Conservation (phyloP, 257 asterid genomes). For the Solanum lycopersicoides region DNA sequence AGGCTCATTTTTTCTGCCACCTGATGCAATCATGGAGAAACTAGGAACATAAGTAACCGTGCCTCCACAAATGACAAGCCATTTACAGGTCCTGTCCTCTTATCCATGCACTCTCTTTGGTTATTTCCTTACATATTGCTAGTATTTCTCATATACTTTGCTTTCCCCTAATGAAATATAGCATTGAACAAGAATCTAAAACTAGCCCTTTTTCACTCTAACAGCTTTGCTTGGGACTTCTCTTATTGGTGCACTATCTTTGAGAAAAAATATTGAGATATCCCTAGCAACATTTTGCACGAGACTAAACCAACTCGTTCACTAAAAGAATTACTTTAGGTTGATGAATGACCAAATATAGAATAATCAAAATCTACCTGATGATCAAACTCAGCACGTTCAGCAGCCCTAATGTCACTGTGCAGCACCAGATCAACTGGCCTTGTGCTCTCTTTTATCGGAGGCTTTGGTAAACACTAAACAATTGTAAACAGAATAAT, state of each 20-base stretch:
- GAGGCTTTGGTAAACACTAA: slow-evolving; percentile 82
- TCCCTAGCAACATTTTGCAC: not conserved
- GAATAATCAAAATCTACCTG: slow-evolving; percentile 34
- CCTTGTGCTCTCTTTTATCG: slow-evolving; percentile 53
- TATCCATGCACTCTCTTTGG: not conserved
- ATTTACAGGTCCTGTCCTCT: not conserved
- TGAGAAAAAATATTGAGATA: not conserved
- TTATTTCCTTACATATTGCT: not conserved
- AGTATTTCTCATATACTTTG: not conserved
- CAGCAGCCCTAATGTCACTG: slow-evolving; percentile 73
- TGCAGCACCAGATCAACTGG: slow-evolving; percentile 66
- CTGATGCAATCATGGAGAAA: slow-evolving; percentile 14
- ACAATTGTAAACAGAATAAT: not conserved
- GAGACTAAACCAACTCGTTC: not conserved
- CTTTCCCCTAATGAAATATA: not conserved
- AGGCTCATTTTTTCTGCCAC: slow-evolving; percentile 58
- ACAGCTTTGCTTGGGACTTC: not conserved
- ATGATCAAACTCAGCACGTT: slow-evolving; percentile 81
- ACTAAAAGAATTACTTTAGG: not conserved
- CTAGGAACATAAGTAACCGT: not conserved
- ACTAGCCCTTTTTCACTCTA: not conserved
- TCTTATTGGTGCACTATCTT: not conserved
- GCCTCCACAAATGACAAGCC: not conserved
- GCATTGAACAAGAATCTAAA: not conserved
- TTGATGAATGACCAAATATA: not conserved